Evolutionary conservation across 169 alveolate species (phyloP).

Genomic region (Eimeria tenella): DNA sequence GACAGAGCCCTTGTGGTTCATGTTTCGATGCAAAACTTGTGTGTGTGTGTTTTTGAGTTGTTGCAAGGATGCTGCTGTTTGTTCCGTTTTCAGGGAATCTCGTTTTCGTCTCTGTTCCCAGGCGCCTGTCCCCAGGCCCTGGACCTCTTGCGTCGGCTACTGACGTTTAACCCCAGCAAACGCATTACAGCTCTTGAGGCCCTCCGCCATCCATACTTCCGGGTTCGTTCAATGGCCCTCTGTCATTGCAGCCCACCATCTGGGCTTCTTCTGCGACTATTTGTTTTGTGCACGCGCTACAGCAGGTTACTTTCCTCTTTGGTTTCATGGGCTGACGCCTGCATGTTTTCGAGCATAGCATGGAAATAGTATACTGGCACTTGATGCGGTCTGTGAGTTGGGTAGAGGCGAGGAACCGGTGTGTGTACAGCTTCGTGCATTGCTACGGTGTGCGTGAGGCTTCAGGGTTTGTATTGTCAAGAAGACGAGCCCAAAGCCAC

Average conservation of each 20-base stretch:
- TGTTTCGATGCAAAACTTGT: too few species aligned
- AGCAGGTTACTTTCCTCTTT: too few species aligned
- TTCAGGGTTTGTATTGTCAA: slow-evolving; percentile 88
- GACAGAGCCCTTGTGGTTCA: too few species aligned
- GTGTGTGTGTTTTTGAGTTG: too few species aligned
- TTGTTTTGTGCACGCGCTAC: too few species aligned
- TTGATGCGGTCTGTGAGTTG: background rate
- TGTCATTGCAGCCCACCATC: too few species aligned
- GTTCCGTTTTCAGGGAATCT: slow-evolving; percentile 8
- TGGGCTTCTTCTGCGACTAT: too few species aligned
- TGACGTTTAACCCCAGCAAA: slow-evolving; percentile 90
- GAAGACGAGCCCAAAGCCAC: slow-evolving; percentile 91
- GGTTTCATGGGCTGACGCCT: too few species aligned
- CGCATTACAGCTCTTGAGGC: slow-evolving; percentile 93
- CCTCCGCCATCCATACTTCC: slow-evolving; percentile 90
- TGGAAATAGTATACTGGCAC: background rate
- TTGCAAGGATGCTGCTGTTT: too few species aligned
- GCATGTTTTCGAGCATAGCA: background rate
- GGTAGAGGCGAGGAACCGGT: background rate
- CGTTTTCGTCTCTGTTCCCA: slow-evolving; percentile 83
- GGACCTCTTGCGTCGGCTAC: slow-evolving; percentile 90
- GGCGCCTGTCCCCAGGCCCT: slow-evolving; percentile 89
- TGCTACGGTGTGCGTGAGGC: background rate
- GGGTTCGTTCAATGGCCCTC: background rate
- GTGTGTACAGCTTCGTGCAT: background rate